Evolutionary conservation across 495 filamentous ascomycete species (phyloP), one percentile per base, ranked within the genome.

Genomic region (Cryomyces minteri): DNA sequence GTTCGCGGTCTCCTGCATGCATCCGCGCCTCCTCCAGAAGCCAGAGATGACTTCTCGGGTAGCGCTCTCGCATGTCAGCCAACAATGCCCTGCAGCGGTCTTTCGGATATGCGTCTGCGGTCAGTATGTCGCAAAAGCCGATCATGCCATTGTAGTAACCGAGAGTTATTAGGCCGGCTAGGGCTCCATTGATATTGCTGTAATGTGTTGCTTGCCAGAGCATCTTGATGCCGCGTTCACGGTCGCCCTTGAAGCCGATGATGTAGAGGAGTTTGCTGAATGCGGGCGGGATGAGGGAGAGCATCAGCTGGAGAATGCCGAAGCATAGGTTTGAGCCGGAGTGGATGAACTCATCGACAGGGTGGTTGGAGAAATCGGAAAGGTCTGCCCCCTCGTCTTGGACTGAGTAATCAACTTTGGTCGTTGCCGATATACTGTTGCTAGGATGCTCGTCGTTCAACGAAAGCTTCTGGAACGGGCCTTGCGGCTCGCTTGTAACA

Each of bases 151-250:
- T 90, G 62, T 94, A 93, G 55, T 83, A 96, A 11, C 77, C 77
- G 4, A 96, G 68, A 5, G 94, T 64, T 33, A 81, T 72, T 31
- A 96, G 65, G 0, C 80, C 85, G 4, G 88, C 82, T 58, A 95
- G 80, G 30, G 84, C 88, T 30, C 90, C 90, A 54, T 94, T 87
- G 58, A 96, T 72, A 54, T 93, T 94, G 50, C 76, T 68, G 55
- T 83, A 86, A 52, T 81, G 86, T 50, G 82, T 82, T 10, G 85
- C 81, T 60, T 88, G 84, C 90, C 92, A 98, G n/a, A n/a, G n/a
- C 33, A 37, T 81, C 14, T 70, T 62, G 9, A 94, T 59, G 4
- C 87, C 92, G 25, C 79, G 70, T 45, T 88, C 80, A 41, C 86
- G 80, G 59, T 98, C 88, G 10, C 90, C 90, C 51, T 73, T 78